Evolutionary conservation across 805 yeast genomes (phyloP).

Genomic region (Lachancea dasiensis): DNA sequence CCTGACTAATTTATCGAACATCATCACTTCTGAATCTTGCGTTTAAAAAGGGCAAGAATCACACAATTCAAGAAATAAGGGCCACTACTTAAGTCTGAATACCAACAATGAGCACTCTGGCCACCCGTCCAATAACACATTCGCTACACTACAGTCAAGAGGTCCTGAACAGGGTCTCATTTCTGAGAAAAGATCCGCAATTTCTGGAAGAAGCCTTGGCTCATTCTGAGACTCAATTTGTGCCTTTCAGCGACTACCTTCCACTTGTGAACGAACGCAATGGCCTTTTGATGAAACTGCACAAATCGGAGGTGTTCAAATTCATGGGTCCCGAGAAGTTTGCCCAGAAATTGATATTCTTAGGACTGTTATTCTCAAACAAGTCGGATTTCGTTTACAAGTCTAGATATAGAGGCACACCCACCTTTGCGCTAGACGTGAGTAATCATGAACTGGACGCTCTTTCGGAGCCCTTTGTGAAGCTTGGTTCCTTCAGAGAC

Average conservation of each 20-base stretch:
- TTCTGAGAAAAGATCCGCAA: constrained; percentile 44
- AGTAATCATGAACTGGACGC: neutral
- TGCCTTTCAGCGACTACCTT: constrained; percentile 29
- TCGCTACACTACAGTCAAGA: constrained; percentile 10
- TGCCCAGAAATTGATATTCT: constrained; percentile 18
- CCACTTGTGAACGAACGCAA: constrained; percentile 8
- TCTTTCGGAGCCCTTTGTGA: constrained; percentile 6
- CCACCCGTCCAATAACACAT: constrained; percentile 7
- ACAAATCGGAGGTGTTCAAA: constrained; percentile 4
- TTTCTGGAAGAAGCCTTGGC: constrained; percentile 40
- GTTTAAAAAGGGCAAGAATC: neutral
- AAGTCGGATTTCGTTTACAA: constrained; percentile 34
- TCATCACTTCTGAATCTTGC: neutral
- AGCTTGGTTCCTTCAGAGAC: constrained; percentile 7
- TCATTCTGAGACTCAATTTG: constrained; percentile 39
- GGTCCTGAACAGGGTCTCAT: constrained; percentile 48
- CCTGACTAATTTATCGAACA: too few species aligned
- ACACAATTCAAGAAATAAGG: neutral
- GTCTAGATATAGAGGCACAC: constrained; percentile 48
- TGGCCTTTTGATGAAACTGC: constrained; percentile 10
- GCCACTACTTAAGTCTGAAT: neutral
- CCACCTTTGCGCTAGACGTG: constrained; percentile 60
- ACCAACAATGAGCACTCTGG: constrained; percentile 4
- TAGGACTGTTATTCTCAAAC: constrained; percentile 18
- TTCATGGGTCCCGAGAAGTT: constrained; percentile 8